Percentiles rank a stretch among this genome's conserved stretches.
Conservation (phyloP, 1,139 yeast genomes). For the Nadsonia starkeyi-henricii region DNA sequence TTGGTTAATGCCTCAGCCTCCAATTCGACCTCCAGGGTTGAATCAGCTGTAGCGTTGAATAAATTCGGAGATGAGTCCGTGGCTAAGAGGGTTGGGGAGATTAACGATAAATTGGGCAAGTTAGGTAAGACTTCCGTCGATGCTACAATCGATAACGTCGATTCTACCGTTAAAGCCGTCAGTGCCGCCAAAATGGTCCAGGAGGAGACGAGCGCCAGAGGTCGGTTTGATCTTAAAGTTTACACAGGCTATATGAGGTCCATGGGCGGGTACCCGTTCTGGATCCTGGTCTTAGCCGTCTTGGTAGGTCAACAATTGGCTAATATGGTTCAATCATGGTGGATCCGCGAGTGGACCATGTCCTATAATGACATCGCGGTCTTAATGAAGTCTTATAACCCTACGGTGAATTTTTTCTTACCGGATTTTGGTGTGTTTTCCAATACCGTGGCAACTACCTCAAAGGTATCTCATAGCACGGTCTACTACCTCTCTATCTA, state of each 20-base stretch:
- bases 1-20: slow-evolving; percentile 54
- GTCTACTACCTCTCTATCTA: slow-evolving; percentile 56
- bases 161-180: slow-evolving; percentile 1
- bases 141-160: not conserved
- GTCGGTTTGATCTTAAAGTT: slow-evolving; percentile 60
- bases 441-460: slow-evolving; percentile 1
- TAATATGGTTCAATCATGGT: slow-evolving; percentile 60
- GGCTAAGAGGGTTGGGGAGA: not conserved
- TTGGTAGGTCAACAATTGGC: slow-evolving; percentile 45
- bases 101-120: slow-evolving; percentile 13
- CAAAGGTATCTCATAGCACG: slow-evolving; percentile 25
- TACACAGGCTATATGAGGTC: slow-evolving; percentile 52
- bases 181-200: slow-evolving; percentile 32
- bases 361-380: not conserved
- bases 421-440: too few species aligned
- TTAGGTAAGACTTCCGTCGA: slow-evolving; percentile 18
- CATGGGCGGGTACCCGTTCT: slow-evolving; percentile 46
- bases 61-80: not conserved
- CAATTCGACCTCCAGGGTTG: slow-evolving; percentile 39
- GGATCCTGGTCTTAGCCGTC: slow-evolving; percentile 33
- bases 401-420: too few species aligned
- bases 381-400: too few species aligned
- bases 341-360: slow-evolving; percentile 71
- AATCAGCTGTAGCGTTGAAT: slow-evolving; percentile 17
- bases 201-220: slow-evolving; percentile 75